A percentile compares a stretch with the other conserved stretches of the same genome.
Evolutionary conservation across 768 basidiomycete genomes (phyloP).

Genomic region (Tulasnella sp.): DNA sequence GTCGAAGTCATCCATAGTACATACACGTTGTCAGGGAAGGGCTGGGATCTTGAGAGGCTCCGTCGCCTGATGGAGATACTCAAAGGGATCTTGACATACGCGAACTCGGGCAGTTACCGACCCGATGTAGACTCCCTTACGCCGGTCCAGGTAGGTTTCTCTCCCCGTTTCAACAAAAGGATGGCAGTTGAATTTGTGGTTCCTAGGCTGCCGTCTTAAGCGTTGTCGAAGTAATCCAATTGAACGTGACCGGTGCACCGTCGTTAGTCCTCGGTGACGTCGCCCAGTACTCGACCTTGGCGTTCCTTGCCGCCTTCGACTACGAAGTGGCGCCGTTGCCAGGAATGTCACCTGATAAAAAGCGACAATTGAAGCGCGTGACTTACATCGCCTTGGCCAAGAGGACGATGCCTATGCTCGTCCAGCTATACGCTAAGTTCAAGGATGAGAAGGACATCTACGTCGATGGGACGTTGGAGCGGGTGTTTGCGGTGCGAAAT

Average conservation of each 20-base stretch:
- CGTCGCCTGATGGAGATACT: slow-evolving; percentile 61
- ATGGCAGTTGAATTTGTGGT: background rate
- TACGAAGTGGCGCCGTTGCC: slow-evolving; percentile 26
- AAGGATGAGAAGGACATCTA: slow-evolving; percentile 52
- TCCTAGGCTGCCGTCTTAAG: slow-evolving; percentile 56
- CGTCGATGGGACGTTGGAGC: slow-evolving; percentile 70
- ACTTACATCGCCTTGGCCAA: slow-evolving; percentile 89
- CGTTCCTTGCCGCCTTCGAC: slow-evolving; percentile 73
- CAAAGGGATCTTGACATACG: slow-evolving; percentile 63
- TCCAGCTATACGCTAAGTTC: slow-evolving; percentile 62
- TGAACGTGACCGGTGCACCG: slow-evolving; percentile 46
- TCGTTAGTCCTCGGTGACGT: slow-evolving; percentile 73
- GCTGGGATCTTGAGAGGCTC: slow-evolving; percentile 57
- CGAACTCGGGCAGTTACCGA: slow-evolving; percentile 71
- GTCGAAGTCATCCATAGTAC: slow-evolving; percentile 58
- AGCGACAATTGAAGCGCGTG: slow-evolving; percentile 46
- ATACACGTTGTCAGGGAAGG: slow-evolving; percentile 37
- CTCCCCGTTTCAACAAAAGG: background rate
- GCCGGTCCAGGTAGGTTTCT: slow-evolving; percentile 52
- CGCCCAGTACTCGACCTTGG: slow-evolving; percentile 73
- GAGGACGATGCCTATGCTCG: slow-evolving; percentile 70
- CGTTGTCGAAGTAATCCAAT: slow-evolving; percentile 53
- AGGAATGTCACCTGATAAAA: slow-evolving; percentile 29
- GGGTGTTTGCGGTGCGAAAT: slow-evolving; percentile 54
- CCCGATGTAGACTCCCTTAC: slow-evolving; percentile 74